These are phyloP conservation scores for Raphanus raphanistrum DNA, from an alignment of 345 rosid species.

Conservation along the genomic window DNA sequence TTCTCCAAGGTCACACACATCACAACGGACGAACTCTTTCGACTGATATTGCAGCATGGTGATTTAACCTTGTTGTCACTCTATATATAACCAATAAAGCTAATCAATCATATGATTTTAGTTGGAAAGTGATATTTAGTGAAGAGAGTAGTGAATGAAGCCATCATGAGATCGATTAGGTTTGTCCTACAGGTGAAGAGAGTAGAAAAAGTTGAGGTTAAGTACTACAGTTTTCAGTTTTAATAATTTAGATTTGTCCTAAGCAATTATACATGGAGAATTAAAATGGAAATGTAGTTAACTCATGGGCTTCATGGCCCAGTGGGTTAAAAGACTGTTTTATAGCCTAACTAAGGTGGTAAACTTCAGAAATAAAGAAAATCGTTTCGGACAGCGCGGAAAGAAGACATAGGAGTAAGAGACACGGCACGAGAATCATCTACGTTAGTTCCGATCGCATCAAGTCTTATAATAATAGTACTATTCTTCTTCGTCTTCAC, in stretches of 20 bases:
- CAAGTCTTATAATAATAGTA: background rate
- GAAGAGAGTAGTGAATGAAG: constrained; percentile 56
- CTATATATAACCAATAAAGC: background rate
- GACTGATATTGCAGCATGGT: constrained; percentile 37
- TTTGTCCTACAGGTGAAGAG: too few species aligned
- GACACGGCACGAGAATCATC: constrained; percentile 35
- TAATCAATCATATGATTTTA: background rate
- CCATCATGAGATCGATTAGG: constrained; percentile 45
- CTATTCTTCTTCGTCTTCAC: constrained; percentile 28
- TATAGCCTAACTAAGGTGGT: too few species aligned
- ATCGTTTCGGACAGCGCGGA: too few species aligned
- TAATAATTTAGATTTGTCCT: too few species aligned
- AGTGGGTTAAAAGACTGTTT: too few species aligned
- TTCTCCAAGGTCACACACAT: constrained; percentile 50
- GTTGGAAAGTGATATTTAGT: constrained; percentile 27
- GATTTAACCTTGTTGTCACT: constrained; percentile 45
- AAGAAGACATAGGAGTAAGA: background rate
- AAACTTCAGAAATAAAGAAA: too few species aligned
- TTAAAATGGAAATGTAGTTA: too few species aligned
- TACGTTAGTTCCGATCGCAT: constrained; percentile 34
- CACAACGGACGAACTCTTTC: constrained; percentile 61
- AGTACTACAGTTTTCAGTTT: too few species aligned
- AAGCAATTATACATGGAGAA: too few species aligned
- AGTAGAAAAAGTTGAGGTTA: too few species aligned
- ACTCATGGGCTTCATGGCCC: too few species aligned